Evolutionary conservation across 306 rosid genomes (phyloP), one percentile per base, ranked within the genome.

Genomic region (Prinsepia uniflora): DNA sequence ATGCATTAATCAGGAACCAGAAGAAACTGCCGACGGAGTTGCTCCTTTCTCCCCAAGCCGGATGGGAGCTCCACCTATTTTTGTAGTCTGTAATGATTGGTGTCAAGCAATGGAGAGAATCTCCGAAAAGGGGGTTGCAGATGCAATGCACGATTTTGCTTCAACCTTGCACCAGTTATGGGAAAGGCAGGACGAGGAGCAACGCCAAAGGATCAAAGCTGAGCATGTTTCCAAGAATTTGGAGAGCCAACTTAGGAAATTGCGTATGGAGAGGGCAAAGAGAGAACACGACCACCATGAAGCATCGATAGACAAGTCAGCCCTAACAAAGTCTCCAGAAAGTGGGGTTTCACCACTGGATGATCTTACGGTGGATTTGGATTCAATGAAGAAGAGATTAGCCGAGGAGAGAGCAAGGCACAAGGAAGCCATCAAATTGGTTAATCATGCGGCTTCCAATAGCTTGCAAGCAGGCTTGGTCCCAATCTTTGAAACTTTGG

Each of bases 1-100:
- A 83, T 95, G 96, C 85, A 88, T 95, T 70, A 78, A 19, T 71
- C 67, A 56, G 0, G 96, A 95, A 73, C 96, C 86, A 46, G 96
- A 95, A 86, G 97, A 82, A 85, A 95, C 99, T 6, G 72, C 84
- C 3, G 97, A 95, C 19, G 99, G 99, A 22, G 22, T 88, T 63
- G 92, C 81, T 70, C 99, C 99, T 50, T 95, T 89, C 81, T 95
- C 99, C 58, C 99, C 99, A 6, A 76, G 96, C 65, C 86, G 91
- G 63, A 69, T 91, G 36, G 97, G 95, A 65, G 99, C 99, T 70
- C 99, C 99, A 5, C 85, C 82, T 10, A 77, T 90, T 74, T 95
- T 95, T 64, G 72, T 95, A 60, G 85, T 91, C 57, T 89, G 97
- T 80, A 86, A 89, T 5, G 99, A 95, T 73, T 95, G 99, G 99